Percentiles rank a stretch among this genome's conserved stretches.
Conservation (phyloP, 2,329 filamentous ascomycete species). For the Drechslerella stenobrocha region DNA sequence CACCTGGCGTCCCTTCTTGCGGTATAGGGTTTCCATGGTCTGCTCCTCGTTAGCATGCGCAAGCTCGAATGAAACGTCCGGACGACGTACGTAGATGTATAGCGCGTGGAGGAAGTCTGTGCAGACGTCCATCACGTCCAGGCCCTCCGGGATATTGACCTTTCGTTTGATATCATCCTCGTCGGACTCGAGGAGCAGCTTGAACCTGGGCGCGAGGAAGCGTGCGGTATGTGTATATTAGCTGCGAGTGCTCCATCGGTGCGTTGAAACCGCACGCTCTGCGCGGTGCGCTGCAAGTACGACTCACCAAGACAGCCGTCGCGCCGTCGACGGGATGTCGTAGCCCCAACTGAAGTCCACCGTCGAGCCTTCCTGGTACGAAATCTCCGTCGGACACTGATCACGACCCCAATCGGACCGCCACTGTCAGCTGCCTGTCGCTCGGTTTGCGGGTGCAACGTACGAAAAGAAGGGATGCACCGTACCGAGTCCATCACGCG, state of each 20-base stretch:
- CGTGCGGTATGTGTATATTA: no score
- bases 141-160: conserved; percentile 48
- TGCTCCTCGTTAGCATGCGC: not conserved
- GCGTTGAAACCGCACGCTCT: conserved; percentile 25
- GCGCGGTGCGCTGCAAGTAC: no score
- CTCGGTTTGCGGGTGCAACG: not conserved
- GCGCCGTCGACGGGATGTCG: conserved; percentile 49
- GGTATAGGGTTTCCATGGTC: conserved; percentile 41
- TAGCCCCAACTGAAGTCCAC: conserved; percentile 50
- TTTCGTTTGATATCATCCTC: conserved; percentile 38
- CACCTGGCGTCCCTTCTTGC: conserved; percentile 34
- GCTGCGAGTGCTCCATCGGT: no score
- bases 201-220: conserved; percentile 41
- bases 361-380: conserved; percentile 49
- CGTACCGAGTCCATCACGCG: conserved; percentile 49
- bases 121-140: conserved; percentile 49
- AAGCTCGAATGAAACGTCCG: not conserved
- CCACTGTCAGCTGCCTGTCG: not conserved
- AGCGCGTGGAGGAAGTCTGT: conserved; percentile 49
- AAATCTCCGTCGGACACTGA: conserved; percentile 49
- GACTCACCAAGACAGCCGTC: conserved; percentile 49
- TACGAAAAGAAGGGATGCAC: not conserved
- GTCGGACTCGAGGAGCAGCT: conserved; percentile 49
- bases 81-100: conserved; percentile 42
- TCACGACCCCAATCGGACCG: not conserved